Conservation (phyloP, 2,329 filamentous ascomycete species). For the Pseudonectria buxi region DNA sequence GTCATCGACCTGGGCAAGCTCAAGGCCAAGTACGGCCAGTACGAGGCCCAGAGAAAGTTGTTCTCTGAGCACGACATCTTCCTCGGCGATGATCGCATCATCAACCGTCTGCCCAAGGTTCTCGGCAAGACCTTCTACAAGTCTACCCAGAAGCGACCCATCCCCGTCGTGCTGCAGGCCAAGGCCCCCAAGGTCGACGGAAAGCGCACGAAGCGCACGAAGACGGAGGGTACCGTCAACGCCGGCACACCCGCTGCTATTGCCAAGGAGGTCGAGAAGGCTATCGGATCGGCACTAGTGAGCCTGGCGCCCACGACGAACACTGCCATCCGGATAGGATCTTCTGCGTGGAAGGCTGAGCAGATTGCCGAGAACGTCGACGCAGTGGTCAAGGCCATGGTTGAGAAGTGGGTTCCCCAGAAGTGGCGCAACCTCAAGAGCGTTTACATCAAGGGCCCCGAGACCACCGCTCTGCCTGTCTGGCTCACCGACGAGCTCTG, state of each 20-base stretch:
- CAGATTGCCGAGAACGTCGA: slow-evolving; percentile 76
- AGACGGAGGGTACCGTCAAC: slow-evolving; percentile 29
- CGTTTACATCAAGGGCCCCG: slow-evolving; percentile 84
- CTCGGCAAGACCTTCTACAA: slow-evolving; percentile 95
- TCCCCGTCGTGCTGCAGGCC: slow-evolving; percentile 68
- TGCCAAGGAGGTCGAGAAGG: slow-evolving; percentile 73
- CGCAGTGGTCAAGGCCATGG: slow-evolving; percentile 60
- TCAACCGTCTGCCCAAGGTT: slow-evolving; percentile 63
- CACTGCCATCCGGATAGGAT: slow-evolving; percentile 73
- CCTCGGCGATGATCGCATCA: slow-evolving; percentile 82
- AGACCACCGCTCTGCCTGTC: slow-evolving; percentile 84
- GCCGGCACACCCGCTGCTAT: slow-evolving; percentile 57
- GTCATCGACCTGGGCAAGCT: slow-evolving; percentile 81
- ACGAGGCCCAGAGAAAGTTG: slow-evolving; percentile 79
- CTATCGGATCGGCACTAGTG: slow-evolving; percentile 70
- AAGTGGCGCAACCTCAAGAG: slow-evolving; percentile 81
- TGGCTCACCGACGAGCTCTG: slow-evolving; percentile 92
- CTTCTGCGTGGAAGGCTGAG: slow-evolving; percentile 65
- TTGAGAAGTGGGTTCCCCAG: slow-evolving; percentile 74
- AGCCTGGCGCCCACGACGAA: slow-evolving; percentile 72
- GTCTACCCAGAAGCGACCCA: slow-evolving; percentile 71
- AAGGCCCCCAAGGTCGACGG: slow-evolving; percentile 55
- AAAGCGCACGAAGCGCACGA: slow-evolving; percentile 51
- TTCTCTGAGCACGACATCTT: slow-evolving; percentile 86
- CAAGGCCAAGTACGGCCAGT: slow-evolving; percentile 74